Evolutionary conservation across 257 asterid species (phyloP), one percentile per base, ranked within the genome.

Genomic region (Thymus quinquecostatus): DNA sequence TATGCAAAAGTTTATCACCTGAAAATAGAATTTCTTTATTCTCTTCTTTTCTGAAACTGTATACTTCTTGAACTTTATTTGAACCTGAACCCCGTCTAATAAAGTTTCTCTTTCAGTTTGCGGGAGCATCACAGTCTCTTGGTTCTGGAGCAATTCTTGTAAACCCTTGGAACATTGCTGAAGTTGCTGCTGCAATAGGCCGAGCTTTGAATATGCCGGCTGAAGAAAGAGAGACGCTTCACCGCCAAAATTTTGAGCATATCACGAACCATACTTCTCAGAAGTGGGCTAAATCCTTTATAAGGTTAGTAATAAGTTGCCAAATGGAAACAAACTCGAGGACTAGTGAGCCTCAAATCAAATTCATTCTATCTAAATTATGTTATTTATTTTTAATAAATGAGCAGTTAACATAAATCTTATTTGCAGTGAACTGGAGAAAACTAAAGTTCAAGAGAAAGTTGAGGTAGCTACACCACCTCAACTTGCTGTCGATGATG

Each of bases 101-200:
- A 49, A 11, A 3, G 7, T 49, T 14, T 49, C 21, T 10, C 53
- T 10, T 5, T 48, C 14, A 9, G 98, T 93, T 94, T 84, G 99
- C 99, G 66, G 99, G 99, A 73, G 99, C 99, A 56, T 98, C 99
- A 69, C 99, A 94, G 68, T 94, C 99, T 54, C 87, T 94, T 66
- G 99, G 98, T 61, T 98, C 99, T 61, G 99, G 99, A 41, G 99
- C 99, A 49, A 85, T 94, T 82, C 96, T 91, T 28, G 97, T 94
- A 60, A 94, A 94, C 82, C 99, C 99, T 9, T 94, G 99, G 99
- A 94, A 94, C 83, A 83, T 94, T 75, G 83, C 97, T 47, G 99
- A 94, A 77, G 98, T 94, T 74, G 83, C 88, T 71, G 63, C 76
- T 49, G 86, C 83, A 44, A 87, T 78, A 21, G 82, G 61, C 55